These are phyloP conservation scores for Starmerella vaccinii DNA, from an alignment of 805 yeast genomes.

Conservation along the genomic window DNA sequence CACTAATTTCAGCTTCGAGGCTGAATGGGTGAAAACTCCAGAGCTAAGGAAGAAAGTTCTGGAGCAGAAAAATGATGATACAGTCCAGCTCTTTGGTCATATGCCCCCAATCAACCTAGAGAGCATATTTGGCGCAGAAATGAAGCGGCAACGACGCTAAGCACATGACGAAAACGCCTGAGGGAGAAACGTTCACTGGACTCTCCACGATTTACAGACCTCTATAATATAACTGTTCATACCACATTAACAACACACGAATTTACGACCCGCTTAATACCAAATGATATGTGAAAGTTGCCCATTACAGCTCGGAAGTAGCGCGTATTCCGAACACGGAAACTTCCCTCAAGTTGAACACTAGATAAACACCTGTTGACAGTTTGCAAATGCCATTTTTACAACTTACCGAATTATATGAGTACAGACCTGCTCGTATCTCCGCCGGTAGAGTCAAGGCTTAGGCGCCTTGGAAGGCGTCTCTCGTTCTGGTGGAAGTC, in stretches of 20 bases:
- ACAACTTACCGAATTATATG: not conserved
- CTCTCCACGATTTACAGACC: no score
- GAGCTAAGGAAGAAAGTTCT: slow-evolving; percentile 39
- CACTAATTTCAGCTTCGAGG: slow-evolving; percentile 32
- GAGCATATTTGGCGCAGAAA: slow-evolving; percentile 41
- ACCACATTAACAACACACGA: no score
- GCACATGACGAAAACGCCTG: not conserved
- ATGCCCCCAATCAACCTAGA: slow-evolving; percentile 59
- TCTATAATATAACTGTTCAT: no score
- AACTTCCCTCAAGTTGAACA: no score
- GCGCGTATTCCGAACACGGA: not conserved
- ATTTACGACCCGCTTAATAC: no score
- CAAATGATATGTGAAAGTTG: no score
- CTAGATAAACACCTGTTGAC: not conserved
- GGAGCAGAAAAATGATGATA: slow-evolving; percentile 47
- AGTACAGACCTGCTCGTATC: not conserved
- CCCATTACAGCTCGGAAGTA: no score
- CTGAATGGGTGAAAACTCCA: slow-evolving; percentile 57
- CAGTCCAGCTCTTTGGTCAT: slow-evolving; percentile 63
- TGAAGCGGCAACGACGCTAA: slow-evolving; percentile 1
- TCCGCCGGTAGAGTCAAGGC: slow-evolving; percentile 4
- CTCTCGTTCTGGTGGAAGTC: slow-evolving; percentile 17
- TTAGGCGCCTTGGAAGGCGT: slow-evolving; percentile 11
- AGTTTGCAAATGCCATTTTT: not conserved
- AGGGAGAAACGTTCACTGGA: not conserved